These are phyloP conservation scores for Tuber melanosporum DNA, from an alignment of 495 filamentous ascomycete genomes.

Conservation along the genomic window DNA sequence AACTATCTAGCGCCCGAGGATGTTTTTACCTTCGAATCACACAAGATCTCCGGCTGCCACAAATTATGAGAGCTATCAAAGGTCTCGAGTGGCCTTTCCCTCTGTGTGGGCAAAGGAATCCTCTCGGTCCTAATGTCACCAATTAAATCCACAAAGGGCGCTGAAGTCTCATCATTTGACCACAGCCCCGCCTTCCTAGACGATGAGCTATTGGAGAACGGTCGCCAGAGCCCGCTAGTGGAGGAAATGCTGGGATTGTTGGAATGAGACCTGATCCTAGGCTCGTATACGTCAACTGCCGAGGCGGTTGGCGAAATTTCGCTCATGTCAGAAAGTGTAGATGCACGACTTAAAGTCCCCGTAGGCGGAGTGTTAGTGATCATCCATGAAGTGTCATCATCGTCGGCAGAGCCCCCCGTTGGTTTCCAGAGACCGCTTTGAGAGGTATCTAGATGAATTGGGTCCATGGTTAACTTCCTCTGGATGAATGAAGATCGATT, in stretches of 20 bases:
- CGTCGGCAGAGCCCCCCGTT: neutral
- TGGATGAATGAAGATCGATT: slow-evolving; percentile 8
- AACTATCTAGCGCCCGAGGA: neutral
- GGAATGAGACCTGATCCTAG: slow-evolving; percentile 18
- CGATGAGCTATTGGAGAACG: neutral
- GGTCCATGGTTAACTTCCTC: slow-evolving; percentile 7
- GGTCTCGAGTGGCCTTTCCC: slow-evolving; percentile 8
- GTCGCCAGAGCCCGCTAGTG: slow-evolving; percentile 22
- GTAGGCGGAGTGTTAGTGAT: slow-evolving; percentile 21
- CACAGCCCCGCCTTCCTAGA: slow-evolving; percentile 12
- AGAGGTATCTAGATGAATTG: neutral
- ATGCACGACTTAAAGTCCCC: slow-evolving; percentile 15
- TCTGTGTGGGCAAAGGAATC: slow-evolving; percentile 3
- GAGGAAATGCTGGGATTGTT: slow-evolving; percentile 30
- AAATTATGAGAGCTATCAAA: slow-evolving; percentile 18
- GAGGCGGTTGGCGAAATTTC: slow-evolving; percentile 19
- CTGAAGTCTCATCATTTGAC: slow-evolving; percentile 9
- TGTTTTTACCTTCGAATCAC: slow-evolving; percentile 15
- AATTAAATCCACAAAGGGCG: slow-evolving; percentile 2
- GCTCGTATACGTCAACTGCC: slow-evolving; percentile 14
- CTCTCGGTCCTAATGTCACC: slow-evolving; percentile 1
- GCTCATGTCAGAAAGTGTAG: slow-evolving; percentile 29
- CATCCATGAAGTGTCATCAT: slow-evolving; percentile 17
- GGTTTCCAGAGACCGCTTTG: slow-evolving; percentile 25
- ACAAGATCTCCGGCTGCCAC: slow-evolving; percentile 11